These are phyloP conservation scores for Danielia reshetovae DNA, from an alignment of 805 yeast genomes.

Conservation along the genomic window DNA sequence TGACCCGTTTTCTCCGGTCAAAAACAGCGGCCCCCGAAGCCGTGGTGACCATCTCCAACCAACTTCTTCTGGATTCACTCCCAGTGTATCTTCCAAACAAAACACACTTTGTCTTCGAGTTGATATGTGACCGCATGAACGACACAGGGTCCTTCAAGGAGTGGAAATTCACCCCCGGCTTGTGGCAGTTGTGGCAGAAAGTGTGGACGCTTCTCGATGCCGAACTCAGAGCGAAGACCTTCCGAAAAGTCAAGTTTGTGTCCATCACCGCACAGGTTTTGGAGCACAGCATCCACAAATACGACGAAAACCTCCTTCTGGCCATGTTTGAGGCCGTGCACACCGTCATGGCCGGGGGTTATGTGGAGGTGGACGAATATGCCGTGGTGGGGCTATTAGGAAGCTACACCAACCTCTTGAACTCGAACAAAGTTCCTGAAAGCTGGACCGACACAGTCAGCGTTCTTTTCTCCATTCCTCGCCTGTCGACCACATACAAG, in stretches of 20 bases:
- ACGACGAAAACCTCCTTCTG: conserved; percentile 9
- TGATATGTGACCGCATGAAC: conserved; percentile 57
- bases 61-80: conserved; percentile 28
- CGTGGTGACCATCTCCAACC: conserved; percentile 32
- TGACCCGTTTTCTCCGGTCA: conserved; percentile 57
- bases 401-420: conserved; percentile 12
- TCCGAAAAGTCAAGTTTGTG: conserved; percentile 32
- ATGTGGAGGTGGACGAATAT: conserved; percentile 31
- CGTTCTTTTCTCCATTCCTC: conserved; percentile 22
- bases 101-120: conserved; percentile 51
- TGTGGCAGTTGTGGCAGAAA: conserved; percentile 50
- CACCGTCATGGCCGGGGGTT: conserved; percentile 21
- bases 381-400: conserved; percentile 23
- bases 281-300: not conserved
- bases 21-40: conserved; percentile 43
- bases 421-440: conserved; percentile 1
- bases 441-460: conserved; percentile 25
- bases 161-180: conserved; percentile 39
- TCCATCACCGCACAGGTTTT: conserved; percentile 14
- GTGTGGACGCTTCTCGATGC: conserved; percentile 34
- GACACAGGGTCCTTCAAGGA: conserved; percentile 37
- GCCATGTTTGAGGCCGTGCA: conserved; percentile 17
- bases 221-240: conserved; percentile 33
- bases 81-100: conserved; percentile 52
- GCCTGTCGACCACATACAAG: conserved; percentile 18